Percentiles rank a stretch among this genome's conserved stretches.
phyloP scores from a whole-genome alignment of 495 filamentous ascomycete species.

The Podospora tetraspora region DNA sequence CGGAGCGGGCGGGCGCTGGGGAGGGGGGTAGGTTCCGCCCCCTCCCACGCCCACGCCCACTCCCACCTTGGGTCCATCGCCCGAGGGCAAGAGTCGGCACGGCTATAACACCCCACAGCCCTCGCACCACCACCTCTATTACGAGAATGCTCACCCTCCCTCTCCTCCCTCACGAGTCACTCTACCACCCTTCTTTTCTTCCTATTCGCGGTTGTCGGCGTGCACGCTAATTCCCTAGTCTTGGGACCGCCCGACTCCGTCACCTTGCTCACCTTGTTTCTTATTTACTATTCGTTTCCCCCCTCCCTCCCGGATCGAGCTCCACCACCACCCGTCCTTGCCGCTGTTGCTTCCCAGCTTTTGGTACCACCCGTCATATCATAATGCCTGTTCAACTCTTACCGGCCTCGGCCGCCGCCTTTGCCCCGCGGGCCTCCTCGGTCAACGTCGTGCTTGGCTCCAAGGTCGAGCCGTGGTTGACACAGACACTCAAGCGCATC shows the following conservation, averaged over 20 bases:
- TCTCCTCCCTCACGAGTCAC: slow-evolving; percentile 43
- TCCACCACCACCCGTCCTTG: slow-evolving; percentile 46
- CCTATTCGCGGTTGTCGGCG: slow-evolving; percentile 47
- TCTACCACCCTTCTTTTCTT: slow-evolving; percentile 47
- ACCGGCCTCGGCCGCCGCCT: slow-evolving; percentile 92
- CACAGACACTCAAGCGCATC: slow-evolving; percentile 91
- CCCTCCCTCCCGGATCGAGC: slow-evolving; percentile 29
- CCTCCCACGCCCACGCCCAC: background rate
- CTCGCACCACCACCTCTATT: slow-evolving; percentile 33
- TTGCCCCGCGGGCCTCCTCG: slow-evolving; percentile 84
- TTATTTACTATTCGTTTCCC: slow-evolving; percentile 52
- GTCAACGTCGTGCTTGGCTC: slow-evolving; percentile 91
- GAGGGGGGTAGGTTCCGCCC: background rate
- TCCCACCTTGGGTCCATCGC: background rate
- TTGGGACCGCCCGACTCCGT: slow-evolving; percentile 52
- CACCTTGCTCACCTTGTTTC: slow-evolving; percentile 45
- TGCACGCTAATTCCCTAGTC: slow-evolving; percentile 54
- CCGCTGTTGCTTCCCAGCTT: slow-evolving; percentile 19
- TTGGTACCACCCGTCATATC: too few species aligned
- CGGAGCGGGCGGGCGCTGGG: background rate
- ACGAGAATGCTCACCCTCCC: slow-evolving; percentile 45
- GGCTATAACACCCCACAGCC: slow-evolving; percentile 39
- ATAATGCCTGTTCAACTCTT: slow-evolving; percentile 89
- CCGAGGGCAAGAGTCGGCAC: slow-evolving; percentile 20
- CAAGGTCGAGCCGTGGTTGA: slow-evolving; percentile 97